These are phyloP conservation scores for Neonectria coccinea DNA, from an alignment of 2,329 filamentous ascomycete species.

Conservation along the genomic window DNA sequence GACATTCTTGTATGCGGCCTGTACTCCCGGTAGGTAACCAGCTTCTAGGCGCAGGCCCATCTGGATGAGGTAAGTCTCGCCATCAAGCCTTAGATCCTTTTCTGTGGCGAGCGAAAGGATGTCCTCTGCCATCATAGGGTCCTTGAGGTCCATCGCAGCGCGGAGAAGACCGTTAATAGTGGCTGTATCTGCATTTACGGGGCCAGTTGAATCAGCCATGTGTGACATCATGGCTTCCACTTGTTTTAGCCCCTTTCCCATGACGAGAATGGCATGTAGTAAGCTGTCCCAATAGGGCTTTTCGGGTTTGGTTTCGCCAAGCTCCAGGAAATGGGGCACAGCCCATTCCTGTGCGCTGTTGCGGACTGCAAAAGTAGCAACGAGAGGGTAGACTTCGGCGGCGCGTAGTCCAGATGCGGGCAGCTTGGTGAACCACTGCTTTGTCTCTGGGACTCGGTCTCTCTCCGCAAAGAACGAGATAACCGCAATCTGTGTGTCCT, in stretches of 20 bases:
- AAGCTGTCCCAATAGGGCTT: conserved; percentile 77
- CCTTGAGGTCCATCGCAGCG: conserved; percentile 75
- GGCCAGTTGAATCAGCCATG: conserved; percentile 72
- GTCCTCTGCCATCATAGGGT: conserved; percentile 79
- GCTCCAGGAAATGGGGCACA: conserved; percentile 65
- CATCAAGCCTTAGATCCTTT: conserved; percentile 74
- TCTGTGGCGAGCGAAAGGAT: conserved; percentile 76
- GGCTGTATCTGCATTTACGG: conserved; percentile 69
- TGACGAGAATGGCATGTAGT: conserved; percentile 77
- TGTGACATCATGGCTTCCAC: conserved; percentile 70
- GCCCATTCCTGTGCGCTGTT: conserved; percentile 73
- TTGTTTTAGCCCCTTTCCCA: conserved; percentile 72
- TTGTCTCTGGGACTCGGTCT: conserved; percentile 70
- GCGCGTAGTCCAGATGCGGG: conserved; percentile 49
- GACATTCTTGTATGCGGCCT: conserved; percentile 69
- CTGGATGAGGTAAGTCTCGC: conserved; percentile 77
- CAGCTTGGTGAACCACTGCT: conserved; percentile 74
- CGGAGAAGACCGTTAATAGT: conserved; percentile 84
- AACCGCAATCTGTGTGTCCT: conserved; percentile 65
- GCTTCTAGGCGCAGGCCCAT: conserved; percentile 81
- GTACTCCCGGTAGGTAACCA: conserved; percentile 77
- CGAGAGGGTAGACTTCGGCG: conserved; percentile 43
- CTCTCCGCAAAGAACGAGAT: conserved; percentile 71
- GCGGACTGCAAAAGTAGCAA: conserved; percentile 66
- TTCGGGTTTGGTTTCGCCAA: conserved; percentile 59